Evolutionary conservation across 2,329 filamentous ascomycete species (phyloP), one percentile per base, ranked within the genome.

Genomic region (Colletotrichum plurivorum): DNA sequence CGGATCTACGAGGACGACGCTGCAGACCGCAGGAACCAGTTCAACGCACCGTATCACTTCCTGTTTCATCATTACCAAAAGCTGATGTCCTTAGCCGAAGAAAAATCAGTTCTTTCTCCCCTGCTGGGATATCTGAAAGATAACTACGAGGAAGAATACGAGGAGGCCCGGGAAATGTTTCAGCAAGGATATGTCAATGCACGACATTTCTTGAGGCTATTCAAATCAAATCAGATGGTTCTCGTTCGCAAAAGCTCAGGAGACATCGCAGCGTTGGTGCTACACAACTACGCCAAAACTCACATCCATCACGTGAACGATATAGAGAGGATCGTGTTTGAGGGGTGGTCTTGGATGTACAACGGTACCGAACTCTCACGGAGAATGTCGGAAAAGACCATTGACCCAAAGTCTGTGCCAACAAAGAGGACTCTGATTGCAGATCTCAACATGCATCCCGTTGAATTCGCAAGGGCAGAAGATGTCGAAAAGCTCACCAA

Each of bases 141-240:
- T 1, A 16, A 18, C 3, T 58, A 51, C 16, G 22, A 20, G n/a
- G 3, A 39, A 1, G 61, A 58, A n/a, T 58, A 51, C 2, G 6
- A 12, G 2, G 61, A 58, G 6, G 61, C 61, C 8, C 31, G 49
- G 1, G 9, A 57, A 1, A 27, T 43, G 27, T 45, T 58, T n/a
- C 8, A 7, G 27, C 27, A 58, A 22, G 53, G 53, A 2, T 16
- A 27, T 3, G 20, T 64, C 6, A 64, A 36, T 18, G 18, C 16
- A 13, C 4, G 15, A 48, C 53, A 51, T 16, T 8, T 64, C 18
- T 6, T 20, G 7, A 58, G 58, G 43, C 43, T 58, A 1, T 64
- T 64, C 25, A 64, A 16, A 12, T 45, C 53, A 18, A 64, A 58
- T 2, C 53, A 58, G n/a, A 64, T 52, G 31, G 27, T 64, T 1